Evolutionary conservation across 2,329 filamentous ascomycete genomes (phyloP).

Genomic region (Fusarium agapanthi): DNA sequence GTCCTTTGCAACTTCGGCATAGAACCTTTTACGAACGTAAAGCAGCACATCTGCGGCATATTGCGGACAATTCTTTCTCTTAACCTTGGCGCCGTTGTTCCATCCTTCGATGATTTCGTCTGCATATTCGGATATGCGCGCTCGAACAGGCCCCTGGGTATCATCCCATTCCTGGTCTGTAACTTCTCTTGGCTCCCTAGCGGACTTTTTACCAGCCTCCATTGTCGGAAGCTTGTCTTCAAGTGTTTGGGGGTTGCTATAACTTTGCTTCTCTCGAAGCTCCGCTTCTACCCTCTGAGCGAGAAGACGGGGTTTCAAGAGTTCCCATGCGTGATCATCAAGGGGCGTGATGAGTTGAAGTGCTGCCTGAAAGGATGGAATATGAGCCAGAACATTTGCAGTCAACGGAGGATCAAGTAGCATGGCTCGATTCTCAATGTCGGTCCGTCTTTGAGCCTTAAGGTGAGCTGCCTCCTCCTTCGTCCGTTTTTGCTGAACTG

Average conservation of each 20-base stretch:
- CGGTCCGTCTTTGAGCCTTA: slow-evolving; percentile 69
- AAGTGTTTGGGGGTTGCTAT: slow-evolving; percentile 43
- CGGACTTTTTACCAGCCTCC: background rate
- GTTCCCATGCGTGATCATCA: slow-evolving; percentile 74
- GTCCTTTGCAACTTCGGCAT: slow-evolving; percentile 65
- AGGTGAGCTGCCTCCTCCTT: slow-evolving; percentile 70
- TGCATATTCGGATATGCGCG: slow-evolving; percentile 71
- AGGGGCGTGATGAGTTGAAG: slow-evolving; percentile 74
- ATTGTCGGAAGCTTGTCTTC: slow-evolving; percentile 45
- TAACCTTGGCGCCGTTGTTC: slow-evolving; percentile 70
- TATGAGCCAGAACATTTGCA: slow-evolving; percentile 70
- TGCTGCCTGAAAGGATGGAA: slow-evolving; percentile 78
- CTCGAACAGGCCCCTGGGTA: slow-evolving; percentile 71
- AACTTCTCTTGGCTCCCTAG: slow-evolving; percentile 55
- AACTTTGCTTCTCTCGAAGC: slow-evolving; percentile 57
- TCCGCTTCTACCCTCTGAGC: slow-evolving; percentile 73
- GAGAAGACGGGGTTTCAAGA: slow-evolving; percentile 72
- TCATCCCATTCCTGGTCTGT: slow-evolving; percentile 77
- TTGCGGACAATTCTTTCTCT: slow-evolving; percentile 68
- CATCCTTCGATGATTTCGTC: slow-evolving; percentile 76
- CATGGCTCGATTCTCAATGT: slow-evolving; percentile 76
- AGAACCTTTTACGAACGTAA: slow-evolving; percentile 73
- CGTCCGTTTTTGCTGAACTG: slow-evolving; percentile 58
- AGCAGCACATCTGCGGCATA: slow-evolving; percentile 78
- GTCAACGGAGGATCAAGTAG: slow-evolving; percentile 72